These are phyloP conservation scores for Clarireedia paspali DNA, from an alignment of 2,329 filamentous ascomycete genomes.

Conservation along the genomic window DNA sequence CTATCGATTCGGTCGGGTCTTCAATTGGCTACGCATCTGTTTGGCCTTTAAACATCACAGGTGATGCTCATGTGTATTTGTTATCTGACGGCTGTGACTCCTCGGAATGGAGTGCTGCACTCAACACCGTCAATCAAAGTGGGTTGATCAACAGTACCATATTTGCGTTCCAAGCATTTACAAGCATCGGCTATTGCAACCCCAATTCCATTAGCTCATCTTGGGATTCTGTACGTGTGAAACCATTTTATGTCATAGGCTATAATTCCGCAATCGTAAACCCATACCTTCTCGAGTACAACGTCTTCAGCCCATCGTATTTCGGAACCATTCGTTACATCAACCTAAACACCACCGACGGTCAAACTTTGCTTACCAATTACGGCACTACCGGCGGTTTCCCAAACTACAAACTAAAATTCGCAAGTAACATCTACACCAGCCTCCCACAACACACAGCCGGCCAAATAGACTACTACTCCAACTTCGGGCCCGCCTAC, in stretches of 20 bases:
- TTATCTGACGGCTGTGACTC: slow-evolving; percentile 10
- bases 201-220: slow-evolving; percentile 5
- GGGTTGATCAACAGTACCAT: slow-evolving; percentile 12
- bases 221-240: not conserved
- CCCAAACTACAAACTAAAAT: slow-evolving; percentile 11
- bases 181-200: slow-evolving; percentile 1
- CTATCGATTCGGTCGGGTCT: slow-evolving; percentile 9
- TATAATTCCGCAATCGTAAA: slow-evolving; percentile 10
- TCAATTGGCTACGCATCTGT: slow-evolving; percentile 16
- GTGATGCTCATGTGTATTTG: slow-evolving; percentile 8
- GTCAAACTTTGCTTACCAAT: slow-evolving; percentile 9
- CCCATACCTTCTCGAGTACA: slow-evolving; percentile 15
- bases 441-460: slow-evolving; percentile 9
- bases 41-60: slow-evolving; percentile 12
- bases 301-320: slow-evolving; percentile 11
- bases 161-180: slow-evolving; percentile 11
- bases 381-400: slow-evolving; percentile 13
- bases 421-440: slow-evolving; percentile 2
- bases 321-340: slow-evolving; percentile 11
- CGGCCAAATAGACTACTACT: slow-evolving; percentile 17
- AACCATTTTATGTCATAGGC: slow-evolving; percentile 13
- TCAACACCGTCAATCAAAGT: slow-evolving; percentile 7
- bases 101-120: slow-evolving; percentile 9
- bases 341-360: slow-evolving; percentile 10
- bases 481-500: slow-evolving; percentile 14